These are phyloP conservation scores for Cicer cuneatum DNA, from an alignment of 306 rosid genomes.

Conservation along the genomic window DNA sequence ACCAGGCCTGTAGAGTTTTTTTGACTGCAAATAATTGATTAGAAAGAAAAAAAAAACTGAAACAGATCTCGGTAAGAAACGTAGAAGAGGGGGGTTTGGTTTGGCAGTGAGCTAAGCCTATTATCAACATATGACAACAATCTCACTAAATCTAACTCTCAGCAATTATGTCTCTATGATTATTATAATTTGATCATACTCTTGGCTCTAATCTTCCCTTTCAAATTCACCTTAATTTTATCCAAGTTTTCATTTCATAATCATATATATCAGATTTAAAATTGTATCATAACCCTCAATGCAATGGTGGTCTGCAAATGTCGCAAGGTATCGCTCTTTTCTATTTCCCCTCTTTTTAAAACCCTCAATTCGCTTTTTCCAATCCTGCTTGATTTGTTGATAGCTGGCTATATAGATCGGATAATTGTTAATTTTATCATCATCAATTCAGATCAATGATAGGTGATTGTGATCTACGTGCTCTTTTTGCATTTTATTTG, in stretches of 20 bases:
- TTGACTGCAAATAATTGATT: slow-evolving; percentile 16
- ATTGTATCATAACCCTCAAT: slow-evolving; percentile 48
- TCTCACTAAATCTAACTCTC: slow-evolving; percentile 9
- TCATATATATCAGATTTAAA: slow-evolving; percentile 11
- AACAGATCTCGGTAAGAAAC: slow-evolving; percentile 58
- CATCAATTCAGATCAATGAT: slow-evolving; percentile 34
- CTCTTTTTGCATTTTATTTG: slow-evolving; percentile 37
- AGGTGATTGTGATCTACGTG: slow-evolving; percentile 43
- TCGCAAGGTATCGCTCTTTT: slow-evolving; percentile 73
- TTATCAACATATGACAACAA: slow-evolving; percentile 9
- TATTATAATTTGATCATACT: slow-evolving; percentile 21
- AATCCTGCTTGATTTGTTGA: slow-evolving; percentile 40
- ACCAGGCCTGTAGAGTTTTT: not conserved
- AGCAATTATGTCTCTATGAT: slow-evolving; percentile 6
- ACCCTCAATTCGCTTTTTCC: slow-evolving; percentile 36
- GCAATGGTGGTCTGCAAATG: slow-evolving; percentile 99
- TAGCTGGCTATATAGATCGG: slow-evolving; percentile 58
- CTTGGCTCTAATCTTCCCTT: slow-evolving; percentile 26
- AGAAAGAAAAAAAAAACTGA: slow-evolving; percentile 12
- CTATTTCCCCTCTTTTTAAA: slow-evolving; percentile 19
- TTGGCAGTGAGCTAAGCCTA: slow-evolving; percentile 42
- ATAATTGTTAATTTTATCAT: slow-evolving; percentile 29
- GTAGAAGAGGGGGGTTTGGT: slow-evolving; percentile 35
- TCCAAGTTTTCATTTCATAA: not conserved
- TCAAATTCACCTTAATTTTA: slow-evolving; percentile 29